Percentiles rank a stretch among this genome's conserved stretches.
These are phyloP conservation scores for Ploettnerulaceae sp. DNA, from an alignment of 2,329 filamentous ascomycete genomes.

Conservation along the genomic window DNA sequence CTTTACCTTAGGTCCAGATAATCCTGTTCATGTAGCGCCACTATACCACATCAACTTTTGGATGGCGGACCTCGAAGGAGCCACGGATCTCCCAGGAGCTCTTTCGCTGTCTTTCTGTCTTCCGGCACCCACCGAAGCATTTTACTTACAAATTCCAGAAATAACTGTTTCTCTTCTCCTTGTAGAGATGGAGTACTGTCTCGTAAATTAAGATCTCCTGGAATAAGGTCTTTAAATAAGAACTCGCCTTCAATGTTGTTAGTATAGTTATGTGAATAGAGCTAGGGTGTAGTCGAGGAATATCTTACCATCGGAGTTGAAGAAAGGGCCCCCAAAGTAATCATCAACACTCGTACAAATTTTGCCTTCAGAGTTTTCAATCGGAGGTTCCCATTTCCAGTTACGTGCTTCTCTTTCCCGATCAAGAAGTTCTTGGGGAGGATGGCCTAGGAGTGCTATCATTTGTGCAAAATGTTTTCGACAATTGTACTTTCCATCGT, in stretches of 20 bases:
- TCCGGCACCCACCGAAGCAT: conserved; percentile 3
- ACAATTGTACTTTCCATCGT: conserved; percentile 31
- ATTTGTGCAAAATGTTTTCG: conserved; percentile 40
- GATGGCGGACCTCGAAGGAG: no score
- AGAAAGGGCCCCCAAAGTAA: conserved; percentile 11
- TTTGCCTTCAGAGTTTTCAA: conserved; percentile 20
- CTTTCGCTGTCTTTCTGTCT: conserved; percentile 1
- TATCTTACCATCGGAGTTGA: conserved; percentile 13
- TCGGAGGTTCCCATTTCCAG: conserved; percentile 32
- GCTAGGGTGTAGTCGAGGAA: background rate
- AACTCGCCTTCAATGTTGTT: background rate
- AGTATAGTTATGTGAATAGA: background rate
- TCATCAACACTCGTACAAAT: conserved; percentile 8
- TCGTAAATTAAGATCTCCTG: background rate
- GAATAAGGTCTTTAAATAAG: conserved; percentile 6
- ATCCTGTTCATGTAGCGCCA: no score
- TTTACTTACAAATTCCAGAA: conserved; percentile 2
- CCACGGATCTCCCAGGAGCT: conserved; percentile 4
- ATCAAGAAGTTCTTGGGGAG: conserved; percentile 35
- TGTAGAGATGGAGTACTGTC: conserved; percentile 1
- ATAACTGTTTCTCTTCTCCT: background rate
- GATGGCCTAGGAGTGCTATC: conserved; percentile 39
- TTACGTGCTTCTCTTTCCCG: conserved; percentile 30
- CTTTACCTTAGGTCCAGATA: no score
- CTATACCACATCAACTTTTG: no score